Conservation (phyloP, 805 yeast genomes). For the Ogataea ganodermae region DNA sequence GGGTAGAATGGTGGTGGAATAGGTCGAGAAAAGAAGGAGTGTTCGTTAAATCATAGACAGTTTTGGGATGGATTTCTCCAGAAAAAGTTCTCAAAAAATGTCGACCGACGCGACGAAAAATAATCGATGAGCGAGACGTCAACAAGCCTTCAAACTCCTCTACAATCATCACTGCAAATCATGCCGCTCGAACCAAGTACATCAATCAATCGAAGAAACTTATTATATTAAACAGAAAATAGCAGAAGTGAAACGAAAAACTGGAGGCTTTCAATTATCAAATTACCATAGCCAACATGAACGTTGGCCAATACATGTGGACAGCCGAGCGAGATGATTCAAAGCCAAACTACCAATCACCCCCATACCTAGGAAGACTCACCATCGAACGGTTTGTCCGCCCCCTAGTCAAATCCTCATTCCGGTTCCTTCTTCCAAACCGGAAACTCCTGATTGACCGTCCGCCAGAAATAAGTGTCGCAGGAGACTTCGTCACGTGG, state of each 20-base stretch:
- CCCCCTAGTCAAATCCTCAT: conserved; percentile 13
- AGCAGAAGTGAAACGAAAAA: background rate
- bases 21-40: no score
- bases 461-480: conserved; percentile 8
- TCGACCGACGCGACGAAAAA: background rate
- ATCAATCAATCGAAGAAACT: no score
- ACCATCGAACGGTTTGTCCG: conserved; percentile 31
- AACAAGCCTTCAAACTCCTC: no score
- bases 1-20: no score
- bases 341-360: conserved; percentile 33
- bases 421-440: conserved; percentile 30
- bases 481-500: conserved; percentile 19
- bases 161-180: no score
- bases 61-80: conserved; percentile 4
- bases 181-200: no score
- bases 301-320: no score
- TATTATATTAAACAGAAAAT: background rate
- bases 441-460: conserved; percentile 33
- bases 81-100: background rate
- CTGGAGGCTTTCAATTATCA: no score
- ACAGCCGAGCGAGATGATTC: no score
- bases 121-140: no score
- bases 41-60: no score
- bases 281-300: no score
- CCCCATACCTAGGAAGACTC: conserved; percentile 38